Evolutionary conservation across 2,329 filamentous ascomycete species (phyloP), one percentile per base, ranked within the genome.

Genomic region (Zalaria sp.): DNA sequence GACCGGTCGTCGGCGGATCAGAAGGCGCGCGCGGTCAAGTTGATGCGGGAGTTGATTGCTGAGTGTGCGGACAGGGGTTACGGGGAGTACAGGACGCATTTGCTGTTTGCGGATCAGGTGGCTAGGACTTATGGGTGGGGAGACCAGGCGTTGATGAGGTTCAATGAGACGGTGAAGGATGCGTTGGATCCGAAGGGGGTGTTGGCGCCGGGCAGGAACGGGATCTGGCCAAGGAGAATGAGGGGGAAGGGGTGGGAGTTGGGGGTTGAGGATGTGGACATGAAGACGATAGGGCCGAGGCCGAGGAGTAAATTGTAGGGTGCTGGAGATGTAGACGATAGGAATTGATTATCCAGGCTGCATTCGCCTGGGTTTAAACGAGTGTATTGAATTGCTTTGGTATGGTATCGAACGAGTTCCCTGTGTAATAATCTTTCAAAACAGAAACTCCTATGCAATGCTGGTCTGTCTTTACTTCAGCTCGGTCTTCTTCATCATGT

Each of bases 401-500:
- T 18, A 18, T 18, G 18, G 18, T 18, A 18, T 18, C 18, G 18
- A 18, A 18, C 18, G 18, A 18, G 18, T 18, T 18, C 18, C 18
- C 18, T 18, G 18, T 18, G 18, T 18, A 18, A 18, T 18, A 18
- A 18, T 18, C 18, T 18, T 18, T 18, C 18, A 18, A 18, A 18
- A 18, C 18, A 18, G 18, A 18, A 18, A 18, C 18, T 18, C 18
- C 18, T 18, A 18, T 18, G 18, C 18, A 18, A 18, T 2, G 18
- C 18, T 18, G 18, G 18, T 18, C 18, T 18, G 18, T 18, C 18
- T 32, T 39, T 47, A 59, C 47, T 58, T 59, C 47, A 61, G 46
- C 50, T 59, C 55, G 7, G 84, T 83, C 73, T 88, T 88, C 47
- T 73, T 76, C 51, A 96, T 64, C 55, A 77, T 71, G 58, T 81